Conservation (phyloP, 768 basidiomycete genomes). For the Boletus pseudopeckii region DNA sequence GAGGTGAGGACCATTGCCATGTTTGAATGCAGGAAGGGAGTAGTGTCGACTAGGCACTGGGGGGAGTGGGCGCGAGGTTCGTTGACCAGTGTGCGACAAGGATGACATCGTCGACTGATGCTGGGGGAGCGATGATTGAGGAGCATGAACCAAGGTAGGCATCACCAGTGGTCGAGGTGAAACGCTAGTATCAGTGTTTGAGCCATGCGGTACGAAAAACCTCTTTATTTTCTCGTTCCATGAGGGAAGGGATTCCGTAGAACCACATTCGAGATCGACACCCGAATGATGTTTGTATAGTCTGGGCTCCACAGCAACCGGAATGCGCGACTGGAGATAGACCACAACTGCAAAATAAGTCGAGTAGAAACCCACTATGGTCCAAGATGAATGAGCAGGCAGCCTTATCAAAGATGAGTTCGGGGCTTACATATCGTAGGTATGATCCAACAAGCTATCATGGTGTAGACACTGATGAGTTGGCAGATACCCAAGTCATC, state of each 20-base stretch:
- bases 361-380: constrained; percentile 43
- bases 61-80: not conserved
- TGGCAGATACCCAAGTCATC: constrained; percentile 45
- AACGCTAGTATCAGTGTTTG: not conserved
- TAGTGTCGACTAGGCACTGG: constrained; percentile 13
- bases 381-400: constrained; percentile 3
- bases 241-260: constrained; percentile 1
- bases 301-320: constrained; percentile 16
- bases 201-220: not conserved
- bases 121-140: constrained; percentile 3
- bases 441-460: constrained; percentile 51
- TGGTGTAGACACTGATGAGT: constrained; percentile 45
- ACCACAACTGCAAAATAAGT: constrained; percentile 38
- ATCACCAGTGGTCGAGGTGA: constrained; percentile 4
- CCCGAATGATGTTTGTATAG: not conserved
- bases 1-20: not conserved
- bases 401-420: not conserved
- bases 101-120: constrained; percentile 8
- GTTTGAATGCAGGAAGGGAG: constrained; percentile 24
- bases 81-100: not conserved
- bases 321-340: constrained; percentile 33
- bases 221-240: constrained; percentile 7
- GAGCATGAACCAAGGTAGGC: constrained; percentile 9
- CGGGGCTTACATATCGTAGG: constrained; percentile 46
- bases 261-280: constrained; percentile 21